These are phyloP conservation scores for Cronartium quercuum DNA, from an alignment of 1,284 basidiomycete species.

Conservation along the genomic window DNA sequence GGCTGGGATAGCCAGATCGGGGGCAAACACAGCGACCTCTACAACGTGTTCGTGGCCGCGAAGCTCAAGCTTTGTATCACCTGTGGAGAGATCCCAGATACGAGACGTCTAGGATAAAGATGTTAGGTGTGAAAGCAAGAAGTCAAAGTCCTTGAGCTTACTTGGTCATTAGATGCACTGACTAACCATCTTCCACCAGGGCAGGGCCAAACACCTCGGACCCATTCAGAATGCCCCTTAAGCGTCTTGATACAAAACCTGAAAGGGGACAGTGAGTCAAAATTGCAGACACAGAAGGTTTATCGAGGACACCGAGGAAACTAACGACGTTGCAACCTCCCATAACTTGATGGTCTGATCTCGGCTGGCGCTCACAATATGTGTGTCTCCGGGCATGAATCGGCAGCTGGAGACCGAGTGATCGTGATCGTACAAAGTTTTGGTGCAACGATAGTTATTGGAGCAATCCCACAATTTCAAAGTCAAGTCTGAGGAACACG, in stretches of 20 bases:
- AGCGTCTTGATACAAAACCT: constrained; percentile 57
- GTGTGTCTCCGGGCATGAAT: constrained; percentile 76
- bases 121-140: background rate
- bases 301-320: background rate
- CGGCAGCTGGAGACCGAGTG: constrained; percentile 77
- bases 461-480: constrained; percentile 86
- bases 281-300: background rate
- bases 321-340: constrained; percentile 74
- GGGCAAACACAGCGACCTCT: constrained; percentile 75
- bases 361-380: constrained; percentile 74
- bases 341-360: constrained; percentile 80
- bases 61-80: constrained; percentile 72
- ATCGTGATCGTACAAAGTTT: constrained; percentile 82
- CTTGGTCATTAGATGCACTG: constrained; percentile 79
- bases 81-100: constrained; percentile 69
- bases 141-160: constrained; percentile 49
- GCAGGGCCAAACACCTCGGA: constrained; percentile 63
- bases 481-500: constrained; percentile 80
- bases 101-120: constrained; percentile 62
- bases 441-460: constrained; percentile 79
- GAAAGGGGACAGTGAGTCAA: background rate
- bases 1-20: constrained; percentile 63
- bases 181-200: constrained; percentile 68
- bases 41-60: constrained; percentile 83
- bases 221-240: constrained; percentile 64